Conservation (phyloP, 1,139 yeast genomes). For the Diutina scorzettiae region DNA sequence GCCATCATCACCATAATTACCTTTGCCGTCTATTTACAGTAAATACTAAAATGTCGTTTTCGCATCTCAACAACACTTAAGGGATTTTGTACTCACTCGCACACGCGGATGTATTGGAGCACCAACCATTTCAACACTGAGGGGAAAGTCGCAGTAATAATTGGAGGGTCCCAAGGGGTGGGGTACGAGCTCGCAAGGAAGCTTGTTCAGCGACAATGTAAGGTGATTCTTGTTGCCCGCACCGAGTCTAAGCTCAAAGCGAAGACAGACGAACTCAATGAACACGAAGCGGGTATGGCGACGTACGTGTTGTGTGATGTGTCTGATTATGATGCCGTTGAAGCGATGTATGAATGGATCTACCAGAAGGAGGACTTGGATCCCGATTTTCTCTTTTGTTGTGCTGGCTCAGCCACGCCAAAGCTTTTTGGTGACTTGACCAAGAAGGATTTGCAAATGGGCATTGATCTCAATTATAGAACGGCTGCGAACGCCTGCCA, state of each 20-base stretch:
- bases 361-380: background rate
- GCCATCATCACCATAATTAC: no score
- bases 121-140: constrained; percentile 19
- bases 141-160: constrained; percentile 58
- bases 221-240: constrained; percentile 67
- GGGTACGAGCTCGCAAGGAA: constrained; percentile 70
- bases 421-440: constrained; percentile 64
- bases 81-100: no score
- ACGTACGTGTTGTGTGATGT: constrained; percentile 55
- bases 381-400: constrained; percentile 57
- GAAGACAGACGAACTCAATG: constrained; percentile 33
- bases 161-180: constrained; percentile 94
- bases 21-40: no score
- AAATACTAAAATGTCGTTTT: background rate
- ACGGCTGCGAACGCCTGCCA: constrained; percentile 68
- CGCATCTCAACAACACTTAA: no score
- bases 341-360: background rate
- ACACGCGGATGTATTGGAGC: background rate
- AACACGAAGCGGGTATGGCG: constrained; percentile 19
- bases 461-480: constrained; percentile 58
- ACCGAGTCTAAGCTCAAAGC: constrained; percentile 42
- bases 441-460: constrained; percentile 42
- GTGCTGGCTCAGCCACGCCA: constrained; percentile 83
- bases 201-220: constrained; percentile 44
- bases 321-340: constrained; percentile 30